Evolutionary conservation across 2,329 filamentous ascomycete species (phyloP).

Genomic region (Ophiostoma australiae): DNA sequence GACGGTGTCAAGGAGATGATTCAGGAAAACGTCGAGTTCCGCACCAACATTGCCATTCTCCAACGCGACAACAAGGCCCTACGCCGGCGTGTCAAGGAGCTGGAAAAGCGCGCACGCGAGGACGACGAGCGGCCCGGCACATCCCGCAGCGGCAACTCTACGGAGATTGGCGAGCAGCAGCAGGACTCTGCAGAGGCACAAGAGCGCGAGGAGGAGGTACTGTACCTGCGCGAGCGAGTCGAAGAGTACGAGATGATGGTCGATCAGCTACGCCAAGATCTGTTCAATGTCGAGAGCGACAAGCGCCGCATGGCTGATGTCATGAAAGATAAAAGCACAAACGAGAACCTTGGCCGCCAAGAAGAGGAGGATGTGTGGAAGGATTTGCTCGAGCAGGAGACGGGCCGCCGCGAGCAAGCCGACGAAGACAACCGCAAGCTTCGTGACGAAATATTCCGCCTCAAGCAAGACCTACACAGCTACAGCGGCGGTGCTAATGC

Average conservation of each 20-base stretch:
- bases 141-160: constrained; percentile 51
- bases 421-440: constrained; percentile 84
- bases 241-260: constrained; percentile 81
- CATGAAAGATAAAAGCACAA: constrained; percentile 56
- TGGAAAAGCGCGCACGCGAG: constrained; percentile 73
- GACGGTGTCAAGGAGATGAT: constrained; percentile 98
- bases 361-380: constrained; percentile 84
- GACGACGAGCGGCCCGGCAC: constrained; percentile 60
- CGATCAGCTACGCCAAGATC: constrained; percentile 74
- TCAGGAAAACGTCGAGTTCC: constrained; percentile 91
- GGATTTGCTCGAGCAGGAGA: constrained; percentile 88
- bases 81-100: constrained; percentile 73
- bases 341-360: constrained; percentile 48
- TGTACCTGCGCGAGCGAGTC: constrained; percentile 77
- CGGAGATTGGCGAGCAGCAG: constrained; percentile 51
- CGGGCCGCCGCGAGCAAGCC: constrained; percentile 77
- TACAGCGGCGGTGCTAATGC: constrained; percentile 28
- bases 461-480: constrained; percentile 55
- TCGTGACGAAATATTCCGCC: constrained; percentile 74
- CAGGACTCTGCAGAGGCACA: constrained; percentile 56
- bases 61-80: constrained; percentile 87
- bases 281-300: constrained; percentile 72
- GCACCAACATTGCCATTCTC: constrained; percentile 80
- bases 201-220: constrained; percentile 77
- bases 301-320: constrained; percentile 82